phyloP scores from a whole-genome alignment of 768 basidiomycete species.

The Russula vinacea region DNA sequence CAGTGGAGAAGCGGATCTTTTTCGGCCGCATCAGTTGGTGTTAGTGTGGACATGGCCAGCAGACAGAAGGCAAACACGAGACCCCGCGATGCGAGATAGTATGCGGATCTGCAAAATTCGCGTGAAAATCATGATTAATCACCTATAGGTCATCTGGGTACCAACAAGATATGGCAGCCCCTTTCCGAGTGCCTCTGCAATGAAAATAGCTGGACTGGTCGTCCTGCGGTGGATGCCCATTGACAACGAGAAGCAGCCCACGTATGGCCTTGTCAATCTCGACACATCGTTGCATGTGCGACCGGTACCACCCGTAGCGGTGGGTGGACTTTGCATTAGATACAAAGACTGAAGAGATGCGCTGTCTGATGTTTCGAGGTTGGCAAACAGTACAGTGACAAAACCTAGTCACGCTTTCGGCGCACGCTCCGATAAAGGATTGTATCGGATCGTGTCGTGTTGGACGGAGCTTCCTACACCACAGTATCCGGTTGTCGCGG shows the following conservation, averaged over 20 bases:
- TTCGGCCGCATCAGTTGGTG: constrained; percentile 37
- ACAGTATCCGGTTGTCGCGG: no score
- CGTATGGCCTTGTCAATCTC: no score
- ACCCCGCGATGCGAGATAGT: not conserved
- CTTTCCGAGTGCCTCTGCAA: not conserved
- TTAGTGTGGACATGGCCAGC: constrained; percentile 43
- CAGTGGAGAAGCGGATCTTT: constrained; percentile 36
- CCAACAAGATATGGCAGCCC: not conserved
- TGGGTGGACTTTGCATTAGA: no score
- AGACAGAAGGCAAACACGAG: not conserved
- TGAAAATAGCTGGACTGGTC: not conserved
- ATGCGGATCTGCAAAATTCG: not conserved
- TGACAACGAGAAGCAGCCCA: no score
- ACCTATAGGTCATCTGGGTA: no score
- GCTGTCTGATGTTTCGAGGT: not conserved
- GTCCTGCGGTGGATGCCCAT: not conserved
- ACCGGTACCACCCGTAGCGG: no score
- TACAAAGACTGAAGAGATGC: not conserved
- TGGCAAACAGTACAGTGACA: not conserved
- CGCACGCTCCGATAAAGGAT: not conserved
- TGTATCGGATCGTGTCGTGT: not conserved
- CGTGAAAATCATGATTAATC: no score
- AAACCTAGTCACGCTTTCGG: no score
- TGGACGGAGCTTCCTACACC: no score
- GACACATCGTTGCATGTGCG: no score